A percentile compares a stretch with the other conserved stretches of the same genome.
Evolutionary conservation across 805 yeast species (phyloP).

Genomic region (Zygosaccharomyces lentus): DNA sequence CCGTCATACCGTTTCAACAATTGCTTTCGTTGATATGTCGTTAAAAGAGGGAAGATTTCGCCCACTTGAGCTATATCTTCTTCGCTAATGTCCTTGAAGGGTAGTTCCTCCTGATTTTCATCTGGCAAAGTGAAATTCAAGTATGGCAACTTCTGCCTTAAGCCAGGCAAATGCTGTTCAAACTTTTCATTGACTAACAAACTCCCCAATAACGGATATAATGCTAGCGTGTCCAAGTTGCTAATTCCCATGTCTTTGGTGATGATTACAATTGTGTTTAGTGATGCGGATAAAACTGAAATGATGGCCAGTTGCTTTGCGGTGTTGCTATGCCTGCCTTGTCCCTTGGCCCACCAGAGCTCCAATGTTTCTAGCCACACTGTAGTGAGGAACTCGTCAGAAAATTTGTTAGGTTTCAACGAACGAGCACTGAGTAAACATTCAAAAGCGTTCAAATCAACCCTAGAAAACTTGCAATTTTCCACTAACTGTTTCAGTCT

Average conservation of each 20-base stretch:
- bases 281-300: constrained; percentile 47
- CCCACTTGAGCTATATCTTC: constrained; percentile 37
- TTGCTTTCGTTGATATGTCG: constrained; percentile 43
- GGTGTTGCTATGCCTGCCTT: constrained; percentile 44
- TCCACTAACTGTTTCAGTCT: constrained; percentile 46
- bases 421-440: constrained; percentile 36
- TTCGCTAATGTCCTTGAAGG: constrained; percentile 17
- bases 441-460: constrained; percentile 46
- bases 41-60: constrained; percentile 68
- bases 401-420: constrained; percentile 37
- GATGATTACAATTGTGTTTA: constrained; percentile 39
- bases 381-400: constrained; percentile 49
- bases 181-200: constrained; percentile 48
- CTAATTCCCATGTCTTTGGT: constrained; percentile 43
- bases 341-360: constrained; percentile 52
- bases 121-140: constrained; percentile 27
- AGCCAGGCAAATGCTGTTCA: constrained; percentile 45
- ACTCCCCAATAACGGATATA: constrained; percentile 53
- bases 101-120: constrained; percentile 1
- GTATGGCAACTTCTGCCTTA: constrained; percentile 49
- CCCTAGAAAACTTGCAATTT: constrained; percentile 42
- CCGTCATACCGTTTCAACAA: constrained; percentile 46
- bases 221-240: constrained; percentile 39
- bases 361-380: constrained; percentile 62
- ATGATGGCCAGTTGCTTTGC: constrained; percentile 50